Evolutionary conservation across 2,329 filamentous ascomycete species (phyloP).

Genomic region (Paracamarosporium sp.): DNA sequence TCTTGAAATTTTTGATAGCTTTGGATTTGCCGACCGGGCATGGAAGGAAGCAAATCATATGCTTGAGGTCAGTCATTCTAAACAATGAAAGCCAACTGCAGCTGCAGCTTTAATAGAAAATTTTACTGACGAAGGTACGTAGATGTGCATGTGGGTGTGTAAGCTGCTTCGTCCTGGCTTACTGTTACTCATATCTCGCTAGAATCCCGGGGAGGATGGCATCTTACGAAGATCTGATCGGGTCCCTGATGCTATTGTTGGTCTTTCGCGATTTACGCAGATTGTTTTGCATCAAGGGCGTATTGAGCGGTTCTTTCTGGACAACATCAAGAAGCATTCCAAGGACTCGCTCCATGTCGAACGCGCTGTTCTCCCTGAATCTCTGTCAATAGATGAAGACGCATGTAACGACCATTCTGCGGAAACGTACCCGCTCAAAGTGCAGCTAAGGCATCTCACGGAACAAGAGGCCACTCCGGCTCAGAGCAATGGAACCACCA

Average conservation of each 20-base stretch:
- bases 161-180: background rate
- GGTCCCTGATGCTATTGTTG: constrained; percentile 68
- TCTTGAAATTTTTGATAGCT: constrained; percentile 62
- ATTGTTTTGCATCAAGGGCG: constrained; percentile 74
- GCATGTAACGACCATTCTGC: constrained; percentile 54
- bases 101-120: background rate
- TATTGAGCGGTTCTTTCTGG: constrained; percentile 71
- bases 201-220: constrained; percentile 68
- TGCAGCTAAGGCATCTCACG: constrained; percentile 63
- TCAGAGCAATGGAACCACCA: constrained; percentile 44
- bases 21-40: constrained; percentile 69
- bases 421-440: constrained; percentile 64
- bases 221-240: constrained; percentile 64
- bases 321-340: constrained; percentile 63
- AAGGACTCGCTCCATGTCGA: constrained; percentile 62
- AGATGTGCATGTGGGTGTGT: constrained; percentile 50
- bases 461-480: constrained; percentile 65
- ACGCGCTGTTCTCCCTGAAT: constrained; percentile 64
- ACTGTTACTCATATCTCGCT: constrained; percentile 17
- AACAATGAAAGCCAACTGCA: background rate
- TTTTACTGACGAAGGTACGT: constrained; percentile 7
- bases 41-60: constrained; percentile 73
- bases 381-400: constrained; percentile 61
- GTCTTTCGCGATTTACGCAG: constrained; percentile 69
- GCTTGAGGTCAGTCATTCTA: constrained; percentile 61